Percentiles rank a stretch among this genome's conserved stretches.
Conservation (phyloP, 1,284 basidiomycete genomes). For the Rhizopogon parksii region DNA sequence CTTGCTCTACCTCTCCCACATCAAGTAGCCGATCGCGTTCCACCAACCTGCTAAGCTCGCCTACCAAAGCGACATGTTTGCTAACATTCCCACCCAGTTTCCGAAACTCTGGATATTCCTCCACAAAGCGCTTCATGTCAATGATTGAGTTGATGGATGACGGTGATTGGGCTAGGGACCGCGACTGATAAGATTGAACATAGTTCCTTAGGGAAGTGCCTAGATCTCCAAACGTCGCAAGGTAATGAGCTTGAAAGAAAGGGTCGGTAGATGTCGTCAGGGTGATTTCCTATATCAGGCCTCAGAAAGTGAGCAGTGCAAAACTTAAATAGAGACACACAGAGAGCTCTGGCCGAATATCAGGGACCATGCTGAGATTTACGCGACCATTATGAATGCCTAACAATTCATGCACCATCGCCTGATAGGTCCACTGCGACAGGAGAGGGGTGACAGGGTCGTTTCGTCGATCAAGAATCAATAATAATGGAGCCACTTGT, state of each 20-base stretch:
- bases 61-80: conserved; percentile 96
- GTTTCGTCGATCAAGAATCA: conserved; percentile 87
- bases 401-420: conserved; percentile 97
- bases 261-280: conserved; percentile 88
- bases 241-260: conserved; percentile 89
- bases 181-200: conserved; percentile 90
- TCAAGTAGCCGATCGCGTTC: conserved; percentile 82
- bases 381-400: conserved; percentile 95
- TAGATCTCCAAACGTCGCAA: conserved; percentile 95
- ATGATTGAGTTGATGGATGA: conserved; percentile 90
- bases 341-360: conserved; percentile 79
- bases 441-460: conserved; percentile 98
- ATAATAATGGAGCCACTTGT: conserved; percentile 66
- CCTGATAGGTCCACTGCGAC: conserved; percentile 99
- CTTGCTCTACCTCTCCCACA: conserved; percentile 94
- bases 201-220: conserved; percentile 91
- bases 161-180: conserved; percentile 71
- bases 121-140: conserved; percentile 98
- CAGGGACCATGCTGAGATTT: conserved; percentile 78
- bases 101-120: conserved; percentile 97
- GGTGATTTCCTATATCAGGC: conserved; percentile 74
- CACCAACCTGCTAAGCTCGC: conserved; percentile 89
- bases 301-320: conserved; percentile 6
- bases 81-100: conserved; percentile 97
- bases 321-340: conserved; percentile 32